Evolutionary conservation across 257 asterid genomes (phyloP).

Genomic region (Coffea eugenioides): DNA sequence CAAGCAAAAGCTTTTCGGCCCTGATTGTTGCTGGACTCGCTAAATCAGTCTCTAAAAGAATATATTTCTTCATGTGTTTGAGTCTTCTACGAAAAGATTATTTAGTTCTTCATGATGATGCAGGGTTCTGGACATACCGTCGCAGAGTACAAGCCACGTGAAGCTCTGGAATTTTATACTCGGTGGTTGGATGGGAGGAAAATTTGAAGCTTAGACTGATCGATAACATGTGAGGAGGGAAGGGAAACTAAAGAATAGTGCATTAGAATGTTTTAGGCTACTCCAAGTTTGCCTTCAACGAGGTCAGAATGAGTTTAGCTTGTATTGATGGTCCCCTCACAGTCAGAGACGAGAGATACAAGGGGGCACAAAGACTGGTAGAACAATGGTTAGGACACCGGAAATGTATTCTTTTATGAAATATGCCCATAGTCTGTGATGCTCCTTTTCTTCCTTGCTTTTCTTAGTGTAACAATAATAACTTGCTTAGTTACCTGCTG

Average conservation of each 20-base stretch:
- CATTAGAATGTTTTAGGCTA: neutral
- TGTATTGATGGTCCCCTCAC: neutral
- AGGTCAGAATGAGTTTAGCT: neutral
- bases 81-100: neutral
- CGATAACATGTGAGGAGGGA: neutral
- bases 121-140: conserved; percentile 97
- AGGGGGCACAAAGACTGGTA: neutral
- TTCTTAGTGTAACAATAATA: neutral
- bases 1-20: conserved; percentile 1
- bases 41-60: neutral
- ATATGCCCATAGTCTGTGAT: neutral
- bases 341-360: neutral
- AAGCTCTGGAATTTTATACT: conserved; percentile 68
- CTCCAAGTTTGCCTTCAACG: neutral
- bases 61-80: neutral
- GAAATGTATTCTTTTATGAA: neutral
- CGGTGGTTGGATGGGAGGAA: conserved; percentile 63
- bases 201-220: conserved; percentile 29
- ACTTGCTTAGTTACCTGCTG: neutral
- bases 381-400: neutral
- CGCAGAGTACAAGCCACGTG: conserved; percentile 89
- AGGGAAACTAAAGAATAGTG: neutral
- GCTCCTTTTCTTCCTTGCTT: neutral
- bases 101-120: conserved; percentile 7
- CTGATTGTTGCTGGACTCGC: neutral